Conservation (phyloP, 768 basidiomycete species). For the Leccinum incarnatum region DNA sequence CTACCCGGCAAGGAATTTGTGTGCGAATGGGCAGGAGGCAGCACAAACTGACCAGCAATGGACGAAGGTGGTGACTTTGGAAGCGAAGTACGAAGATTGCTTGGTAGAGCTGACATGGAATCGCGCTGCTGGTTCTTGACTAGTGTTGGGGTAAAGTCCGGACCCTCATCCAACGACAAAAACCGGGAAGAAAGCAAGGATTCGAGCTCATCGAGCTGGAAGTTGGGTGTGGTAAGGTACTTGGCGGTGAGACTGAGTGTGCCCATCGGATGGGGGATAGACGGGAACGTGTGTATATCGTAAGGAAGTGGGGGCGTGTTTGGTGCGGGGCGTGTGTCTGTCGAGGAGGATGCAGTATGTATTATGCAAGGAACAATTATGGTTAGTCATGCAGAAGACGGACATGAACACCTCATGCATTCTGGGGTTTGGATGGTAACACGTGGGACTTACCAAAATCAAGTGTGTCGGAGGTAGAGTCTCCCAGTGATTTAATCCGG, state of each 20-base stretch:
- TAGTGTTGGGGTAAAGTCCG: slow-evolving; percentile 70
- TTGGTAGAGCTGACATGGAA: slow-evolving; percentile 44
- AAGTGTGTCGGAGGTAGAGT: slow-evolving; percentile 27
- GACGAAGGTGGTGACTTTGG: slow-evolving; percentile 46
- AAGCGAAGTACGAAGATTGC: slow-evolving; percentile 43
- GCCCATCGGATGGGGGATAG: slow-evolving; percentile 68
- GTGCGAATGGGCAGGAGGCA: slow-evolving; percentile 35
- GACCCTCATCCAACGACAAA: slow-evolving; percentile 62
- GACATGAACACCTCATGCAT: slow-evolving; percentile 32
- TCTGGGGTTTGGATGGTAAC: slow-evolving; percentile 24
- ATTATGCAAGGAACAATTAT: slow-evolving; percentile 8
- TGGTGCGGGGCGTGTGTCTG: slow-evolving; percentile 41
- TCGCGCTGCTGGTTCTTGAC: slow-evolving; percentile 62
- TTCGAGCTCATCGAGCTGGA: slow-evolving; percentile 75
- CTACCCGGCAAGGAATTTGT: slow-evolving; percentile 37
- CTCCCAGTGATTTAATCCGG: slow-evolving; percentile 39
- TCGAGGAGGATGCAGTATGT: neutral
- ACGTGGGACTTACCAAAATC: slow-evolving; percentile 38
- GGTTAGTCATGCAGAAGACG: slow-evolving; percentile 16
- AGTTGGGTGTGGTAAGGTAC: slow-evolving; percentile 66
- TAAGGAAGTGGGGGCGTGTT: slow-evolving; percentile 43
- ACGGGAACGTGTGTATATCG: slow-evolving; percentile 57
- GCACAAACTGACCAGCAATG: slow-evolving; percentile 45
- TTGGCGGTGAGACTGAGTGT: slow-evolving; percentile 57
- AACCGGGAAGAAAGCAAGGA: slow-evolving; percentile 72